Base-by-base conservation (phyloP, 2,329 filamentous ascomycete species). In the Endothia cerciana region DNA sequence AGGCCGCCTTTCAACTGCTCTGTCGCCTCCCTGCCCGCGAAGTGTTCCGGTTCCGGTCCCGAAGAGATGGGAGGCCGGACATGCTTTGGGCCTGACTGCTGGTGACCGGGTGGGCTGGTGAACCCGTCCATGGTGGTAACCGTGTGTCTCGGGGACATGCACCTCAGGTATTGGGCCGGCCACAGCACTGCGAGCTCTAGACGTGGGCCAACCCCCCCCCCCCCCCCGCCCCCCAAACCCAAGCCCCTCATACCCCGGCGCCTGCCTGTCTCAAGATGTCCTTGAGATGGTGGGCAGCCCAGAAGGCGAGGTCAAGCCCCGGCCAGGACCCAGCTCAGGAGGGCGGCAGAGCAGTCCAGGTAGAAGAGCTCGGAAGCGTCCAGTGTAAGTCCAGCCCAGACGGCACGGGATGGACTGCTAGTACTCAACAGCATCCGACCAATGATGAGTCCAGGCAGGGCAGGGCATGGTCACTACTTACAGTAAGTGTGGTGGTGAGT, bases 131-230 rank as follows among this genome's bases (percentile, higher is more conserved):
- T n/a, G n/a, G n/a, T n/a, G n/a, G n/a, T n/a, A n/a, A n/a, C n/a
- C n/a, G n/a, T 36, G 40, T 59, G 57, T 59, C 57, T 59, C 57
- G 57, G 57, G 40, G 38, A 45, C 25, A n/a, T 45, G 57, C 57
- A 22, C 17, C 40, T 59, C 38, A 10, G 22, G 36, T 4, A 3
- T 40, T 36, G 33, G 33, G 33, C 33, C 33, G 33, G 33, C 33
- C 6, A 10, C 33, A 36, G 33, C 33, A 36, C n/a, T n/a, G n/a
- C n/a, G n/a, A n/a, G n/a, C n/a, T n/a, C n/a, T n/a, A n/a, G n/a
- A n/a, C n/a, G n/a, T n/a, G n/a, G n/a, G n/a, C n/a, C n/a, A n/a
- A n/a, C n/a, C n/a, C n/a, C n/a, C n/a, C n/a, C n/a, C n/a, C n/a
- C n/a, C n/a, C n/a, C n/a, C n/a, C n/a, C n/a, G n/a, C n/a, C n/a